Conservation (phyloP, 2,329 filamentous ascomycete species). For the Pseudocercospora fijiensis region DNA sequence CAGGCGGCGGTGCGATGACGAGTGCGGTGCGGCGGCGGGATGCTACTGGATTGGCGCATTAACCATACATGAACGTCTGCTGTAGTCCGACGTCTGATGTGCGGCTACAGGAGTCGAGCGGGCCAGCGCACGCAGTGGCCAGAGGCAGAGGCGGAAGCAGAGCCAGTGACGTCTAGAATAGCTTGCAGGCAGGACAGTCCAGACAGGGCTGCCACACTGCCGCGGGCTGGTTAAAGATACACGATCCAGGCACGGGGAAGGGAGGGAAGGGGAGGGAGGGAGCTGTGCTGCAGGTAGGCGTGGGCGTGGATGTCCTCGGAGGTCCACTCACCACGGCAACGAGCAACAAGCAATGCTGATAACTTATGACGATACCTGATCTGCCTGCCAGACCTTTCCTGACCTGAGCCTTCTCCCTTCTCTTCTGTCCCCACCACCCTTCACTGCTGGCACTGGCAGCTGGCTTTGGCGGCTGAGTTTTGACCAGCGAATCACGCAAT, state of each 20-base stretch:
- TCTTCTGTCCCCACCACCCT: neutral
- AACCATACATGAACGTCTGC: constrained; percentile 9
- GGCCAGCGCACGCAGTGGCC: neutral
- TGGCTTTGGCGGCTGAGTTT: constrained; percentile 1
- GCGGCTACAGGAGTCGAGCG: neutral
- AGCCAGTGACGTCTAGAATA: neutral
- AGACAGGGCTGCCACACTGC: neutral
- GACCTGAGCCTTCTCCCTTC: neutral
- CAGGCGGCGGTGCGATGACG: constrained; percentile 8
- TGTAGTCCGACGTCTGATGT: neutral
- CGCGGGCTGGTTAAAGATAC: neutral
- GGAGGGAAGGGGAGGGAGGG: neutral
- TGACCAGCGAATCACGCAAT: constrained; percentile 4
- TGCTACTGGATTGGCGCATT: constrained; percentile 10
- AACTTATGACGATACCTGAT: too few species aligned
- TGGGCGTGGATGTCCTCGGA: neutral
- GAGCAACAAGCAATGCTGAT: neutral
- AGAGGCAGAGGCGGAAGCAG: neutral
- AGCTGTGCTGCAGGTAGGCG: neutral
- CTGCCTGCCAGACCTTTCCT: neutral
- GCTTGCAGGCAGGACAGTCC: neutral
- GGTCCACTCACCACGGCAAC: constrained; percentile 2
- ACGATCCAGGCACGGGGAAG: constrained; percentile 1
- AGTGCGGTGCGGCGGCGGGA: neutral
- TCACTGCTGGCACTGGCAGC: too few species aligned